Base-by-base conservation (phyloP, 176 grass and related monocot species). In the Elaeis guineensis region DNA sequence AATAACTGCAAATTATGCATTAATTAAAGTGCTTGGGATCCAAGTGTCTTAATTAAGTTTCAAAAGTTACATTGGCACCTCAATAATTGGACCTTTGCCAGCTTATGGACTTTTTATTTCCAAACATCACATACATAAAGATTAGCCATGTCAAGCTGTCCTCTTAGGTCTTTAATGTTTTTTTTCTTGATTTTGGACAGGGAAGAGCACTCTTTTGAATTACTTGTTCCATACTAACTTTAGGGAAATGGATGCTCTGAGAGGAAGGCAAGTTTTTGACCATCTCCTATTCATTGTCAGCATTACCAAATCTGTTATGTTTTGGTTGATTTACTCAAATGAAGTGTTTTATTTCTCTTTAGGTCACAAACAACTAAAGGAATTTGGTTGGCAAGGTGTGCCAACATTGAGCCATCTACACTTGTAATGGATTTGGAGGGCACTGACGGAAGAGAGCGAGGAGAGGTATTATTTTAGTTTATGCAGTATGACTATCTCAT, bases 401-500 rank as follows among this genome's bases (percentile, higher is more conserved):
- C 9, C 3, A 9, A 14, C 6, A 32, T 49, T 49, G 48, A 51
- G 51, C 72, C 79, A 58, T 69, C 59, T 18, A 54, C 68, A 17
- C 51, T 81, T 24, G 60, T 75, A 26, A 70, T 81, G 65, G 79
- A 81, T 76, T 52, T 76, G 26, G 79, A 81, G 18, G 54, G 59
- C 64, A 70, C 72, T 49, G 79, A 81, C 58, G 71, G 65, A 55
- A 81, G 68, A 65, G 79, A 81, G 22, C 51, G 68, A 71, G 68
- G 56, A 65, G 77, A 21, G 23, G 63, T 55, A 73, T 62, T 54
- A 44, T 44, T 44, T 44, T 44, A 44, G 11, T 12, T 12, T 44
- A 44, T 44, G 35, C 35, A 44, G 14, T 44, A 44, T 12, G 35
- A 44, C 6, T 35, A 28, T 9, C 32, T 9, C 32, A 35, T 35